These are phyloP conservation scores for Petunia axillaris DNA, from an alignment of 257 asterid genomes.

Conservation along the genomic window DNA sequence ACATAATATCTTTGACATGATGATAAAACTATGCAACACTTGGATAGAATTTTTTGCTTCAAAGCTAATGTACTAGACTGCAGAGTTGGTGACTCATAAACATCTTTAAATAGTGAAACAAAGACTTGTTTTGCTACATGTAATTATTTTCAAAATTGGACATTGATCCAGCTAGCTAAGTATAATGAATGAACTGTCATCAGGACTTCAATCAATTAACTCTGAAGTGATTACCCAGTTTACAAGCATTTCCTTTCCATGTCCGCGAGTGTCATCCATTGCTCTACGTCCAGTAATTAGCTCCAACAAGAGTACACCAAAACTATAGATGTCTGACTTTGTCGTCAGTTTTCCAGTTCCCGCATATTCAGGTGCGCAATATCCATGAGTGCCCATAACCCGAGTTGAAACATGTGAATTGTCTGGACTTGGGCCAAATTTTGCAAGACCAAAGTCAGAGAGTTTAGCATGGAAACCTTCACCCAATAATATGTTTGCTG, in stretches of 20 bases:
- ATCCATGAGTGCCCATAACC: slow-evolving; percentile 58
- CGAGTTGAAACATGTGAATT: slow-evolving; percentile 54
- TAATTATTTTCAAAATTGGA: neutral
- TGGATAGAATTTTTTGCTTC: neutral
- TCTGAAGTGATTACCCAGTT: slow-evolving; percentile 43
- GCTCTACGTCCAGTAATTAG: slow-evolving; percentile 50
- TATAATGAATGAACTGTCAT: neutral
- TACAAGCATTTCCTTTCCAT: slow-evolving; percentile 28
- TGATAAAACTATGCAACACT: neutral
- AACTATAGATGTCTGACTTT: slow-evolving; percentile 53
- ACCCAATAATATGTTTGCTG: slow-evolving; percentile 52
- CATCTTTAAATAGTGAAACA: neutral
- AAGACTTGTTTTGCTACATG: slow-evolving; percentile 7
- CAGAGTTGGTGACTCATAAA: neutral
- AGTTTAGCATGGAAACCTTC: slow-evolving; percentile 53
- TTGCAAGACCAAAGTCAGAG: slow-evolving; percentile 62
- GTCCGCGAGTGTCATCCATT: slow-evolving; percentile 29
- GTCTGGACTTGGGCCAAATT: slow-evolving; percentile 46
- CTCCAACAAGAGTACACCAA: slow-evolving; percentile 55
- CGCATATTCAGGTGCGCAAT: slow-evolving; percentile 59
- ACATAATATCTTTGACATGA: neutral
- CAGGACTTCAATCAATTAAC: neutral
- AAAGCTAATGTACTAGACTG: neutral
- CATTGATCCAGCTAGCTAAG: neutral
- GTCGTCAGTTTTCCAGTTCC: slow-evolving; percentile 47